Base-by-base conservation (phyloP, 129 eudicot genomes). In the Erigeron canadensis region DNA sequence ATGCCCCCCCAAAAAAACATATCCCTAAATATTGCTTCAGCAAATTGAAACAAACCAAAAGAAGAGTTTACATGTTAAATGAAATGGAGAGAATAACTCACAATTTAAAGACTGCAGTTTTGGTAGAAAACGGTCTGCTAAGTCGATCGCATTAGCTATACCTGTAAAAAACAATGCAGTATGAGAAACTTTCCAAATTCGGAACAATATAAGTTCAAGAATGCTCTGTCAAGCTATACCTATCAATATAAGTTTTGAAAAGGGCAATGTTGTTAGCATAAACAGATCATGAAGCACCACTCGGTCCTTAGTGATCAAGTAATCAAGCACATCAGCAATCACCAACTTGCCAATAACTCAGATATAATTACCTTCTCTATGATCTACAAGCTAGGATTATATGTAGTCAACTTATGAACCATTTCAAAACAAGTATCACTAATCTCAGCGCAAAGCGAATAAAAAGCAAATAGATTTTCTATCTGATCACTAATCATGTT, bases 401-500 rank as follows among this genome's bases (percentile, higher is more conserved):
- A 46, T 46, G 10, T 1, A 46, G 4, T 46, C 53, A 46, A 46
- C 53, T 10, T 46, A 46, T 0, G 16, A 46, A 10, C 53, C 53
- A 13, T 46, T 46, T 4, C 15, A 13, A 46, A 1, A 46, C 2
- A 15, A 10, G 53, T 46, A 46, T 46, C 16, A 8, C 15, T 46
- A 46, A 10, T 46, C n/a, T 46, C 11, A 46, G 10, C 10, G 53
- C 12, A 46, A 23, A 59, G 43, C 8, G 21, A 19, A 73, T 37
- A 58, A 5, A 63, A 54, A 21, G 57, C 50, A 28, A 4, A 15
- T 55, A 55, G 59, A 59, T 37, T 68, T 38, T 21, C 12, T 28
- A 68, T 69, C 15, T 19, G 12, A 58, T 67, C 54, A 45, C 47
- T 60, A 17, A 8, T 60, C 44, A 60, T 5, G 71, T 68, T 37